Conservation (phyloP, 139 green algal genomes). For the Zygnema circumcarinatum region DNA sequence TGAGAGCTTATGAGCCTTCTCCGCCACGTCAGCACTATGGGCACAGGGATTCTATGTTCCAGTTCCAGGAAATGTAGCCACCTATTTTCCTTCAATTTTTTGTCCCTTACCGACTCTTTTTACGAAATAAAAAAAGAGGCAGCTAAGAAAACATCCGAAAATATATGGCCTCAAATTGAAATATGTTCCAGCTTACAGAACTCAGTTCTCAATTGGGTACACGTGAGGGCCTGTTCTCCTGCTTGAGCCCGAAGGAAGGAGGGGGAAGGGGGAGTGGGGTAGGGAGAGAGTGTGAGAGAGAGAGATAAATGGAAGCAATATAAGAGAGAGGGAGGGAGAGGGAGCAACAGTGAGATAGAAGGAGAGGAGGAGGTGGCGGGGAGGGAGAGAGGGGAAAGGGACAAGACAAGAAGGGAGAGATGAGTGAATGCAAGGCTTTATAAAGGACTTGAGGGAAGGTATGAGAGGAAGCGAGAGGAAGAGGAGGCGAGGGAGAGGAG, state of each 20-base stretch:
- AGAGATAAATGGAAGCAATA: not conserved
- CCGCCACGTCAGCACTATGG: too few relatives aligned
- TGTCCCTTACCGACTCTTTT: too few relatives aligned
- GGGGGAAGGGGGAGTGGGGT: not conserved
- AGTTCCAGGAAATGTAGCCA: too few relatives aligned
- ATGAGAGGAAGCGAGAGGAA: not conserved
- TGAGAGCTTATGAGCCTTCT: too few relatives aligned
- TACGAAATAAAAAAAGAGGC: too few relatives aligned
- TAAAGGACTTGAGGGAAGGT: not conserved
- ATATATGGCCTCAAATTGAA: too few relatives aligned
- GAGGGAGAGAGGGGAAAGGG: not conserved
- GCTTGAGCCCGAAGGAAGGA: not conserved
- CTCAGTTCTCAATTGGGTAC: not conserved
- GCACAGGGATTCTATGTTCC: too few relatives aligned
- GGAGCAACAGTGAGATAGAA: not conserved
- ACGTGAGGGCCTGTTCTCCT: not conserved
- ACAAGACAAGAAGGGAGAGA: not conserved
- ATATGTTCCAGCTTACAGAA: too few relatives aligned
- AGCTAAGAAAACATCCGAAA: too few relatives aligned
- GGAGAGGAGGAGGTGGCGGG: too few relatives aligned
- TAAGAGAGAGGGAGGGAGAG: not conserved
- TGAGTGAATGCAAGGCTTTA: too few relatives aligned
- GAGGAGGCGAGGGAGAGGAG: not conserved
- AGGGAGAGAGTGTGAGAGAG: not conserved
- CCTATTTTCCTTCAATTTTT: too few relatives aligned